A percentile compares a stretch with the other conserved stretches of the same genome.
These are phyloP conservation scores for Eucalyptus pauciflora DNA, from an alignment of 345 rosid genomes.

Conservation along the genomic window DNA sequence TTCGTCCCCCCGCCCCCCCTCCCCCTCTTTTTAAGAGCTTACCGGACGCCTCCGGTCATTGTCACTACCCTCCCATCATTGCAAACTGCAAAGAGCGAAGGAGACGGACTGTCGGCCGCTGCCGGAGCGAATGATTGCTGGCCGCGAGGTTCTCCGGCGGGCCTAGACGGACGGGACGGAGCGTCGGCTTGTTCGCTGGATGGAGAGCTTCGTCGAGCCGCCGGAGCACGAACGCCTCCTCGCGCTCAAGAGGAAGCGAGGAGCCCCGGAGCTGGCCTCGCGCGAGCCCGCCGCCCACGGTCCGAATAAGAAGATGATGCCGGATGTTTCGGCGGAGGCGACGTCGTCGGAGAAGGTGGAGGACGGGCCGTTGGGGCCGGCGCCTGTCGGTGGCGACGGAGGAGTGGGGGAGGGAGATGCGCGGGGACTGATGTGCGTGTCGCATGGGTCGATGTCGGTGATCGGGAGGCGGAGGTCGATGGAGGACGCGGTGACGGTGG, in stretches of 20 bases:
- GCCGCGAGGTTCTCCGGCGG: not conserved
- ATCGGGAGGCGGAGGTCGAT: constrained; percentile 20
- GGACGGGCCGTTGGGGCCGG: not conserved
- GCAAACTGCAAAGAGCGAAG: not conserved
- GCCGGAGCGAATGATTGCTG: not conserved
- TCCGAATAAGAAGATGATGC: not conserved
- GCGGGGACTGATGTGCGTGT: not conserved
- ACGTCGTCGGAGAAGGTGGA: not conserved
- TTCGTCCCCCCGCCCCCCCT: not conserved
- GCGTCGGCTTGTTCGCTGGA: not conserved
- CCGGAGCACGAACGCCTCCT: not conserved
- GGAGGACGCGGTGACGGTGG: constrained; percentile 19
- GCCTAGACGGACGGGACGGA: not conserved
- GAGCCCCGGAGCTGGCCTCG: not conserved
- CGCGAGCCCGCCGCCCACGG: not conserved
- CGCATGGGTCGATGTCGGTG: constrained; percentile 21
- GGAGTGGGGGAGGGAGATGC: not conserved
- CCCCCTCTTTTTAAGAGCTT: not conserved
- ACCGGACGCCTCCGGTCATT: not conserved
- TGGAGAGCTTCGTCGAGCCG: not conserved
- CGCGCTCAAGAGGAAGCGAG: not conserved
- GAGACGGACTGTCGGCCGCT: not conserved
- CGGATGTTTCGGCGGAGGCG: not conserved
- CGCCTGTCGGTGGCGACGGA: not conserved
- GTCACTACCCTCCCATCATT: not conserved